phyloP scores from a whole-genome alignment of 2,329 filamentous ascomycete genomes.

The Exophiala bonariae region DNA sequence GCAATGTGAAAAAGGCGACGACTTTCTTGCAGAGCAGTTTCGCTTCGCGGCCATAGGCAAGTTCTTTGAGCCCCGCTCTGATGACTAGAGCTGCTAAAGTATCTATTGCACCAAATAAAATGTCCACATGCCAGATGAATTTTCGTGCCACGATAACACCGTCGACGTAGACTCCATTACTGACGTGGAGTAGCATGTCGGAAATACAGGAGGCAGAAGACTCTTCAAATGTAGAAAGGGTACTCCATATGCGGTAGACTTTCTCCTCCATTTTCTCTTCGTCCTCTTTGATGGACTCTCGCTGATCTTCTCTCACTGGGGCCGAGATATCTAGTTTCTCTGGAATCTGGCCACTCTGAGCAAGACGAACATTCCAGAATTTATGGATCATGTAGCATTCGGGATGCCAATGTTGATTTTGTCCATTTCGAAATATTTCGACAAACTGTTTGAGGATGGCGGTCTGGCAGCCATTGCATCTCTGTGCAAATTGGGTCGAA shows the following conservation, averaged over 20 bases:
- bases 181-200: constrained; percentile 97
- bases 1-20: constrained; percentile 91
- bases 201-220: constrained; percentile 97
- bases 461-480: constrained; percentile 94
- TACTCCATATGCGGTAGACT: constrained; percentile 97
- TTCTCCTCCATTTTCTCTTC: constrained; percentile 98
- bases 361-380: constrained; percentile 96
- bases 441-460: constrained; percentile 99
- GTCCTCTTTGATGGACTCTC: constrained; percentile 74
- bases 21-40: constrained; percentile 99
- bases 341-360: constrained; percentile 57
- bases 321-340: constrained; percentile 47
- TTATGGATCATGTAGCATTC: constrained; percentile 99
- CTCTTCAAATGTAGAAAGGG: constrained; percentile 93
- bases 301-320: constrained; percentile 66
- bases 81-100: constrained; percentile 74
- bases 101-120: constrained; percentile 87
- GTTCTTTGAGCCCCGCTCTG: constrained; percentile 70
- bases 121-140: constrained; percentile 94
- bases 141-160: constrained; percentile 92
- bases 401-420: constrained; percentile 98
- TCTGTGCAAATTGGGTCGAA: constrained; percentile 92
- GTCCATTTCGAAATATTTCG: constrained; percentile 95
- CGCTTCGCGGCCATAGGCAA: constrained; percentile 92
- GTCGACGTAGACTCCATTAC: constrained; percentile 94